Evolutionary conservation across 352 stramenopile genomes (phyloP), one percentile per base, ranked within the genome.

Genomic region (Phytophthora cryptogea): DNA sequence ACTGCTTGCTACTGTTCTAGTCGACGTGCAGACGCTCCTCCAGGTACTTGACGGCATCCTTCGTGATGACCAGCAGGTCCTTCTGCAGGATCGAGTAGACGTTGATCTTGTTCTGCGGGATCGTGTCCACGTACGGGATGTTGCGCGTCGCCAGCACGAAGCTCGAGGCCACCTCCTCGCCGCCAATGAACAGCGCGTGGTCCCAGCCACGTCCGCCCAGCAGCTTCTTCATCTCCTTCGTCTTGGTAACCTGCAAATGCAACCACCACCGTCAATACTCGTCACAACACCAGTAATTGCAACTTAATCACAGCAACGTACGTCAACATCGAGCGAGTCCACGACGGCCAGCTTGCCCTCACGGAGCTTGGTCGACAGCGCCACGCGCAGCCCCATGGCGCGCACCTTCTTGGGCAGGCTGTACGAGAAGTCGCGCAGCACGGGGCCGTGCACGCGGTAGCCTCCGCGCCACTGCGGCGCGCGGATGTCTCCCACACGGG

Each of bases 31-130:
- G 76, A 66, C 86, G 82, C 43, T 93, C 76, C 67, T 95, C 86
- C 37, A 95, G 75, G 70, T 95, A 95, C 81, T 93, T 94, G 69
- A 90, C 82, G 27, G 86, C 81, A 56, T 93, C 86, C 52, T 84
- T 84, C 28, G 86, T 93, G 66, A 94, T 80, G 57, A 95, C 80
- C 39, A 95, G 70, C 63, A 95, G 56, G 60, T 95, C 86, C 75
- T 92, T 92, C 63, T 95, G 81, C 68, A 95, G 55, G 71, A 95
- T 94, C 67, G 86, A 92, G 78, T 95, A 95, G 36, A 94, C 84
- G 68, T 94, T 95, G 72, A 95, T 86, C 80, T 94, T 92, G 71
- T 90, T 74, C 76, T 93, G 80, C 68, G 83, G 74, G 39, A 95
- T 68, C 55, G 83, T 86, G 66, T 91, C 85, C 37, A 95, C 78